phyloP scores from a whole-genome alignment of 768 basidiomycete genomes.

The Boletus rubroflammeus region DNA sequence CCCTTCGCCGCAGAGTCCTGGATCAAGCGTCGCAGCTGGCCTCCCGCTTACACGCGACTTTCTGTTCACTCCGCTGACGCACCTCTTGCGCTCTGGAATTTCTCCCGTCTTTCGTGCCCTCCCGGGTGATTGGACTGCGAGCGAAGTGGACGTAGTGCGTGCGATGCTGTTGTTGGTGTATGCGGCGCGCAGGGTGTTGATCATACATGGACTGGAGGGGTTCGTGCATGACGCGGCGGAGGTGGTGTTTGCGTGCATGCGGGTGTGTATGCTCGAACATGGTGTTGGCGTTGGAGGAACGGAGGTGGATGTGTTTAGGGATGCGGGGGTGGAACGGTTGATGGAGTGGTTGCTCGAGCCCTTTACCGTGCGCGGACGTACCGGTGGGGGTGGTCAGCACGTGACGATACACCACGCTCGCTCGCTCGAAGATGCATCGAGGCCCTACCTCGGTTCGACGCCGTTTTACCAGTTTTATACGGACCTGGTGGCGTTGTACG shows the following conservation, averaged over 20 bases:
- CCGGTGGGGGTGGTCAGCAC: not conserved
- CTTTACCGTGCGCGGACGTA: slow-evolving; percentile 36
- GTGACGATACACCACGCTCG: slow-evolving; percentile 10
- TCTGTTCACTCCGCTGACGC: slow-evolving; percentile 65
- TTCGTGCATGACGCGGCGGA: slow-evolving; percentile 30
- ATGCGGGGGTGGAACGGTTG: slow-evolving; percentile 52
- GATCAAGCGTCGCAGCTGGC: slow-evolving; percentile 21
- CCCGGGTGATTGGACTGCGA: slow-evolving; percentile 70
- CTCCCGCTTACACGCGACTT: slow-evolving; percentile 61
- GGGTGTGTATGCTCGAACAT: slow-evolving; percentile 94
- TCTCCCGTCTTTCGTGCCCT: slow-evolving; percentile 65
- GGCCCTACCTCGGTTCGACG: slow-evolving; percentile 54
- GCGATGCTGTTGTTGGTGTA: slow-evolving; percentile 62
- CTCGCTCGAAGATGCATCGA: slow-evolving; percentile 51
- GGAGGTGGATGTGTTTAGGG: slow-evolving; percentile 74
- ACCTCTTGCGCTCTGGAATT: slow-evolving; percentile 76
- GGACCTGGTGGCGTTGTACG: slow-evolving; percentile 88
- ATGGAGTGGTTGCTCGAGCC: slow-evolving; percentile 61
- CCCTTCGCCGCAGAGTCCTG: not conserved
- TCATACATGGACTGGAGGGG: slow-evolving; percentile 36
- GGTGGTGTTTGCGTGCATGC: slow-evolving; percentile 79
- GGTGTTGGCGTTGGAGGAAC: slow-evolving; percentile 36
- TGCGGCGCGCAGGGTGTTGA: slow-evolving; percentile 44
- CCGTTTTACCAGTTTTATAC: slow-evolving; percentile 95
- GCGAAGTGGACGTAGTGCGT: slow-evolving; percentile 74